Conservation (phyloP, 177 flowering plant species). For the Vitis hybrid region DNA sequence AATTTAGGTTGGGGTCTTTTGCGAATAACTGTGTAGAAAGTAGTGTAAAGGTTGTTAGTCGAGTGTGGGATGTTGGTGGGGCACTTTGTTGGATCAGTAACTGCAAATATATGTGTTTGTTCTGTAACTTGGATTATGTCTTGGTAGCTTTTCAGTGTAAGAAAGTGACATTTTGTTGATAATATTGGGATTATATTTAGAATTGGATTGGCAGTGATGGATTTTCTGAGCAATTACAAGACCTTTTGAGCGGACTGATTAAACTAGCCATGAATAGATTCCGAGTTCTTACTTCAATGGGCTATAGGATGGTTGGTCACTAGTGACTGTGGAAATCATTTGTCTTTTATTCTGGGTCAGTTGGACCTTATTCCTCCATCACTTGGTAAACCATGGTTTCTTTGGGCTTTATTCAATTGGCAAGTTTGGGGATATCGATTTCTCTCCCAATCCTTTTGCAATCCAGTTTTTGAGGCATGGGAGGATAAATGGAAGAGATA, state of each 20-base stretch:
- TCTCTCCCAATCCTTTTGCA: not conserved
- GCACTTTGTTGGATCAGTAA: not conserved
- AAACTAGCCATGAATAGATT: not conserved
- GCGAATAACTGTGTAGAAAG: not conserved
- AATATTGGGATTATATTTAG: not conserved
- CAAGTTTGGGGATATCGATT: not conserved
- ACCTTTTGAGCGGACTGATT: not conserved
- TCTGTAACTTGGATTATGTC: no score
- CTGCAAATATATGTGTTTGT: not conserved
- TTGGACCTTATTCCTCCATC: not conserved
- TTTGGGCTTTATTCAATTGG: not conserved
- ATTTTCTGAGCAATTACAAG: not conserved
- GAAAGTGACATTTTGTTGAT: not conserved
- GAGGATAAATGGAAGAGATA: not conserved
- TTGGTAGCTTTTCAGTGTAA: not conserved
- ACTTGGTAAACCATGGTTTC: not conserved
- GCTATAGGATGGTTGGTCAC: not conserved
- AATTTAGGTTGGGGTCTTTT: not conserved
- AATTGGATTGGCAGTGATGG: not conserved
- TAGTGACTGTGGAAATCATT: not conserved
- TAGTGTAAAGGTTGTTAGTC: no score
- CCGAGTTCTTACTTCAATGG: not conserved
- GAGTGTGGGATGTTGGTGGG: no score
- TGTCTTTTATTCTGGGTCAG: not conserved
- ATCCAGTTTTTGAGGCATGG: constrained; percentile 1